Percentiles rank a stretch among this genome's conserved stretches.
These are phyloP conservation scores for Trichoderma cornu-damae DNA, from an alignment of 2,329 filamentous ascomycete species.

Conservation along the genomic window DNA sequence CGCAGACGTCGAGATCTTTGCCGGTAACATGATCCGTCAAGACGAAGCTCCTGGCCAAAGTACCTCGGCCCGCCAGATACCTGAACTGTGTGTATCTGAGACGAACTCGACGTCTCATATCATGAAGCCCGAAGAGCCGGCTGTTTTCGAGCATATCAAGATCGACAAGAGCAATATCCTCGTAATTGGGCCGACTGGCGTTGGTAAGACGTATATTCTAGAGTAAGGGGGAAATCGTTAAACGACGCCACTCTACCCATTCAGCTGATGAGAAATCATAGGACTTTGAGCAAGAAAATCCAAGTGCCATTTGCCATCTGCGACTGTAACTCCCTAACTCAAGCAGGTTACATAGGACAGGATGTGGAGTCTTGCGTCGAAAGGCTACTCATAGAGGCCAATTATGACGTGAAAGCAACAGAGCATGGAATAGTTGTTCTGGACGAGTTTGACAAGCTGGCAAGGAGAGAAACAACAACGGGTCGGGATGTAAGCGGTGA, in stretches of 20 bases:
- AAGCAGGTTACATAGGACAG: slow-evolving; percentile 95
- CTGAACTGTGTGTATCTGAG: slow-evolving; percentile 33
- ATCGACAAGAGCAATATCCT: slow-evolving; percentile 96
- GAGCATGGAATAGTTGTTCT: slow-evolving; percentile 93
- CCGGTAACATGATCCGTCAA: slow-evolving; percentile 25
- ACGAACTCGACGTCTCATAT: slow-evolving; percentile 38
- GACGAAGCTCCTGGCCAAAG: slow-evolving; percentile 53
- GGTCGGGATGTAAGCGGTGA: slow-evolving; percentile 94
- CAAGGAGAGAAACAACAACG: slow-evolving; percentile 77
- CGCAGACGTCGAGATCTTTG: neutral
- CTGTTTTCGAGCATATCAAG: slow-evolving; percentile 51
- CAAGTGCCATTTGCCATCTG: slow-evolving; percentile 94
- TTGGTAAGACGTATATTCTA: slow-evolving; percentile 93
- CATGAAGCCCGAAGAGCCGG: slow-evolving; percentile 45
- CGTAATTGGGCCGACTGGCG: slow-evolving; percentile 84
- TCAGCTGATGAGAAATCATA: slow-evolving; percentile 36
- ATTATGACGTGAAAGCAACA: slow-evolving; percentile 77
- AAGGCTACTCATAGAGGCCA: slow-evolving; percentile 79
- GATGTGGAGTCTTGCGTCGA: slow-evolving; percentile 97
- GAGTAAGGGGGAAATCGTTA: slow-evolving; percentile 44
- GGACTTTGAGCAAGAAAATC: slow-evolving; percentile 85
- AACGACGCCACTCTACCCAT: neutral
- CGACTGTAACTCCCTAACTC: slow-evolving; percentile 92
- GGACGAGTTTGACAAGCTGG: slow-evolving; percentile 97
- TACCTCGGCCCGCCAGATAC: slow-evolving; percentile 42